Percentiles rank a stretch among this genome's conserved stretches.
Conservation (phyloP, 2,329 filamentous ascomycete genomes). For the Fusarium nurragi region DNA sequence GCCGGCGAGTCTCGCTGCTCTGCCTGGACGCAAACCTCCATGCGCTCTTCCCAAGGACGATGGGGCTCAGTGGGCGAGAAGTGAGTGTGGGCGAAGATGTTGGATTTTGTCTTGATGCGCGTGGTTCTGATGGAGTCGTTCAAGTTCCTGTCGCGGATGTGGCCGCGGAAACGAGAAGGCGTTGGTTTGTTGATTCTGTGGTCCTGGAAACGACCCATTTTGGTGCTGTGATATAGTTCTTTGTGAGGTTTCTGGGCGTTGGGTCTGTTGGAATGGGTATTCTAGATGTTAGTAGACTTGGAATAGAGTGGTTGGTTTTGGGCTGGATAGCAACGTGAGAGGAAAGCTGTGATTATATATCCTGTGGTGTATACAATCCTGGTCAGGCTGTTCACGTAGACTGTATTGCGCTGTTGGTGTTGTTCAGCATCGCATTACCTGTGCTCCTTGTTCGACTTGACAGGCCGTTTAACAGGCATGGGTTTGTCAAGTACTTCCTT, state of each 20-base stretch:
- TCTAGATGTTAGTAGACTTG: background rate
- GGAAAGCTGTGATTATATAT: background rate
- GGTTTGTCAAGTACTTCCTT: background rate
- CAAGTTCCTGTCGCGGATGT: background rate
- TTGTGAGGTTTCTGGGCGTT: background rate
- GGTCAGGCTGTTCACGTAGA: background rate
- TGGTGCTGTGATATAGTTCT: background rate
- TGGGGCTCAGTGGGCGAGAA: background rate
- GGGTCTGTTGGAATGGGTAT: background rate
- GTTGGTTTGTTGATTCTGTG: background rate
- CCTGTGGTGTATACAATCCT: background rate
- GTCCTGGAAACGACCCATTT: background rate
- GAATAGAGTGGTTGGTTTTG: background rate
- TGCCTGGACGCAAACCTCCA: background rate
- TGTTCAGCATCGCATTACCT: background rate
- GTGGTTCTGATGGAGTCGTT: background rate
- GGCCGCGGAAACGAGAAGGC: background rate
- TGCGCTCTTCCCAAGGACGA: background rate
- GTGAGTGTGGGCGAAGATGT: conserved; percentile 1
- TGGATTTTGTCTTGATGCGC: background rate
- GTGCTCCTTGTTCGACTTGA: background rate
- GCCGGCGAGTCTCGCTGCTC: conserved; percentile 4
- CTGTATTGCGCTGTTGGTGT: background rate
- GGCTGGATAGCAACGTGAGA: background rate
- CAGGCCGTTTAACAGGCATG: background rate